phyloP scores from a whole-genome alignment of 345 rosid genomes.

The Syzygium aqueum region DNA sequence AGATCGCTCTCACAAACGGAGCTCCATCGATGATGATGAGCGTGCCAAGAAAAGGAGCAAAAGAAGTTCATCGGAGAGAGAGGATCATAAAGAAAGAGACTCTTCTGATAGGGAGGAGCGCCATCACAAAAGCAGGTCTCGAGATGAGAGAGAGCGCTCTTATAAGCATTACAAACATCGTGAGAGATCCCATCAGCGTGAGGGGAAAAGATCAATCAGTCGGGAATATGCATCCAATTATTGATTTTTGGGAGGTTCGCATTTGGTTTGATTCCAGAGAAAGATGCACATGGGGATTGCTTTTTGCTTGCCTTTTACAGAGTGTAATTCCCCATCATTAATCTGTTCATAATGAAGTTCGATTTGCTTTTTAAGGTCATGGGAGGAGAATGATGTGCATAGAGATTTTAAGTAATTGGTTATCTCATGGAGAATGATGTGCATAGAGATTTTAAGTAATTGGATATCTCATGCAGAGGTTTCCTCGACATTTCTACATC shows the following conservation, averaged over 20 bases:
- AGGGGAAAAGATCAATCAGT: constrained; percentile 2
- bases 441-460: background rate
- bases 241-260: background rate
- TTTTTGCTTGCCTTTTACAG: background rate
- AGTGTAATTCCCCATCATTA: background rate
- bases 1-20: constrained; percentile 13
- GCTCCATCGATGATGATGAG: constrained; percentile 8
- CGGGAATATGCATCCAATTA: constrained; percentile 6
- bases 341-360: background rate
- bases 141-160: constrained; percentile 6
- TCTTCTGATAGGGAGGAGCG: constrained; percentile 14
- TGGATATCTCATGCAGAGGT: background rate
- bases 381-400: background rate
- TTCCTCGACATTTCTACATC: background rate
- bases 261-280: background rate
- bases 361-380: background rate
- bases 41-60: constrained; percentile 4
- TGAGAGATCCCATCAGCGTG: background rate
- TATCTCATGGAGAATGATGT: background rate
- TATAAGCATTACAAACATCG: background rate
- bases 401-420: background rate
- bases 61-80: constrained; percentile 17
- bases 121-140: constrained; percentile 19
- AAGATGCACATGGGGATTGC: background rate
- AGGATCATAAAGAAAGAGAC: constrained; percentile 11